Conservation (phyloP, 2,329 filamentous ascomycete species). For the Zymoseptoria tritici region DNA sequence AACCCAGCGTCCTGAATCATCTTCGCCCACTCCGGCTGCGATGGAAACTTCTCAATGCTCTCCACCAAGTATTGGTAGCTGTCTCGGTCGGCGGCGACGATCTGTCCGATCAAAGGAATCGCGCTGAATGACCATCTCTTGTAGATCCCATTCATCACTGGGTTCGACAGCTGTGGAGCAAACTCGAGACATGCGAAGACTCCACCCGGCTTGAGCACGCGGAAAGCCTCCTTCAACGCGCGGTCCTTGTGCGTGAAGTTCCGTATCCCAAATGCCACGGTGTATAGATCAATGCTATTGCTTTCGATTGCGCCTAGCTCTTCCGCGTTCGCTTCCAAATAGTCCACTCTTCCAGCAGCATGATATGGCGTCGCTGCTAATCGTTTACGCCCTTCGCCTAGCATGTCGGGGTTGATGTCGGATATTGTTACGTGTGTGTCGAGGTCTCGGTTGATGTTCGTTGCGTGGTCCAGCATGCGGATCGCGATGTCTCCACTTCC, state of each 20-base stretch:
- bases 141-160: constrained; percentile 75
- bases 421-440: constrained; percentile 80
- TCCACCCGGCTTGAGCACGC: constrained; percentile 87
- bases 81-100: constrained; percentile 87
- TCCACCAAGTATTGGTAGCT: constrained; percentile 98
- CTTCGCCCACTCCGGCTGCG: constrained; percentile 70
- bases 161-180: constrained; percentile 66
- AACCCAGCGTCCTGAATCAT: constrained; percentile 86
- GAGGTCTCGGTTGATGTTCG: constrained; percentile 69
- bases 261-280: constrained; percentile 92
- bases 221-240: constrained; percentile 73
- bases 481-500: constrained; percentile 98
- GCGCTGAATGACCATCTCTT: constrained; percentile 93
- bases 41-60: constrained; percentile 90
- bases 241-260: constrained; percentile 91
- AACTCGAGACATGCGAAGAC: constrained; percentile 97
- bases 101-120: constrained; percentile 89
- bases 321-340: constrained; percentile 88
- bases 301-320: constrained; percentile 58
- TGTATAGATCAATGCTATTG: constrained; percentile 84
- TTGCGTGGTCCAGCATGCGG: constrained; percentile 84
- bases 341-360: constrained; percentile 50
- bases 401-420: constrained; percentile 95
- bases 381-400: constrained; percentile 77
- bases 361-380: constrained; percentile 57